phyloP scores from a whole-genome alignment of 306 rosid species.

The Castanea sativa region DNA sequence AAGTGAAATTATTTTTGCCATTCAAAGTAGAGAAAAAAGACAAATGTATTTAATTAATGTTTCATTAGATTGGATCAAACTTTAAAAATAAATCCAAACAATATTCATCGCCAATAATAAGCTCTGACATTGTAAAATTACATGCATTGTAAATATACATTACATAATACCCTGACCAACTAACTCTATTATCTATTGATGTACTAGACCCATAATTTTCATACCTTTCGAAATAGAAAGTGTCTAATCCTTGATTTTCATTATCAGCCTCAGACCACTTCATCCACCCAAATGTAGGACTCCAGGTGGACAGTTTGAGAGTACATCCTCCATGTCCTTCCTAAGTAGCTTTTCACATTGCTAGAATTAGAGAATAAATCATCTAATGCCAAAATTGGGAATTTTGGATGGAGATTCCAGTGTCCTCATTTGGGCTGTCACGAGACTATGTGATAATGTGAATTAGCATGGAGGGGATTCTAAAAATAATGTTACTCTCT shows the following conservation, averaged over 20 bases:
- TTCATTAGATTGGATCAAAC: slow-evolving; percentile 5
- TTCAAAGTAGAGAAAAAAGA: background rate
- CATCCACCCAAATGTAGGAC: slow-evolving; percentile 66
- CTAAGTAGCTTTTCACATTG: slow-evolving; percentile 58
- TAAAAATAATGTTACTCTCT: slow-evolving; percentile 46
- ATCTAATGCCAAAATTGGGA: slow-evolving; percentile 47
- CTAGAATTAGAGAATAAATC: slow-evolving; percentile 34
- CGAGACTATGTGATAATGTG: slow-evolving; percentile 62
- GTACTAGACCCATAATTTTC: slow-evolving; percentile 69
- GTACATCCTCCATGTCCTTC: slow-evolving; percentile 66
- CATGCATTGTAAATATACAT: slow-evolving; percentile 62
- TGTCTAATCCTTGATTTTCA: slow-evolving; percentile 36
- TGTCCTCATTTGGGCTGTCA: slow-evolving; percentile 52
- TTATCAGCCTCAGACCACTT: slow-evolving; percentile 35
- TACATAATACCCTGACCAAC: slow-evolving; percentile 50
- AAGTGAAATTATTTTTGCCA: no score
- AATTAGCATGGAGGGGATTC: slow-evolving; percentile 52
- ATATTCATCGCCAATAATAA: slow-evolving; percentile 53
- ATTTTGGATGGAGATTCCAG: slow-evolving; percentile 72
- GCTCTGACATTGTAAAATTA: slow-evolving; percentile 53
- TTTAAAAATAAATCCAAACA: slow-evolving; percentile 61
- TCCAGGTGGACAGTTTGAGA: slow-evolving; percentile 54
- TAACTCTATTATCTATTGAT: slow-evolving; percentile 38
- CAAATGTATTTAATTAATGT: background rate
- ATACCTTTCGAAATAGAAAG: slow-evolving; percentile 65